Conservation (phyloP, 495 filamentous ascomycete genomes). For the Penicillium antarcticum region DNA sequence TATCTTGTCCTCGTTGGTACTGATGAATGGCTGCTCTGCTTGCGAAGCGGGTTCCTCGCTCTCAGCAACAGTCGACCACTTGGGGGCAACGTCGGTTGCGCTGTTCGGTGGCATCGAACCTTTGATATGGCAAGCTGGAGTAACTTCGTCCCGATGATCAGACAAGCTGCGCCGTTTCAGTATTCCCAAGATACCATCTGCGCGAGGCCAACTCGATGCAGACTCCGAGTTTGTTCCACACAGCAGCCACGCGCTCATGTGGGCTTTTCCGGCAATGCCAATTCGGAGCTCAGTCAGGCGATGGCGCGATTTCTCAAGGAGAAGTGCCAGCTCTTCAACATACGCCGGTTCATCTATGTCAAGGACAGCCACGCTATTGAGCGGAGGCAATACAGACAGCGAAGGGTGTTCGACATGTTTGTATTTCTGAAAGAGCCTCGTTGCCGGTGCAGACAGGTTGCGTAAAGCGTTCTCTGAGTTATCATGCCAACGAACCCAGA, state of each 20-base stretch:
- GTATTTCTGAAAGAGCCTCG: slow-evolving; percentile 33
- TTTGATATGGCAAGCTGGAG: background rate
- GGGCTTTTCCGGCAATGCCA: slow-evolving; percentile 65
- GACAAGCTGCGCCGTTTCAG: slow-evolving; percentile 48
- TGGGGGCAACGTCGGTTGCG: background rate
- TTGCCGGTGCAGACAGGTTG: slow-evolving; percentile 2
- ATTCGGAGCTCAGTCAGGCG: slow-evolving; percentile 73
- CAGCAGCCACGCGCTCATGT: slow-evolving; percentile 52
- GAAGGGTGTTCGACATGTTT: slow-evolving; percentile 75
- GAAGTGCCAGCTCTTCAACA: slow-evolving; percentile 80
- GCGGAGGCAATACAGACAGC: slow-evolving; percentile 77
- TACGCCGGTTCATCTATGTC: slow-evolving; percentile 88
- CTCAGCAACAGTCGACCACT: background rate
- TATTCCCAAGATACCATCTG: slow-evolving; percentile 75
- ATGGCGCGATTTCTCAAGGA: slow-evolving; percentile 70
- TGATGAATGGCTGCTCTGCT: background rate
- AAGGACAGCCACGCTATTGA: slow-evolving; percentile 78
- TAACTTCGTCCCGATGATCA: background rate
- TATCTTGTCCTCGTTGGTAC: background rate
- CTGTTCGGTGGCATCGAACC: slow-evolving; percentile 6
- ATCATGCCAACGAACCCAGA: slow-evolving; percentile 92
- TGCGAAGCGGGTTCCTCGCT: background rate
- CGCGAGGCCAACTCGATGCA: slow-evolving; percentile 31
- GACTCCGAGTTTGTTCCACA: slow-evolving; percentile 26
- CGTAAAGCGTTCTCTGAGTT: slow-evolving; percentile 54